phyloP scores from a whole-genome alignment of 2,329 filamentous ascomycete species.

The Fusarium globosum region DNA sequence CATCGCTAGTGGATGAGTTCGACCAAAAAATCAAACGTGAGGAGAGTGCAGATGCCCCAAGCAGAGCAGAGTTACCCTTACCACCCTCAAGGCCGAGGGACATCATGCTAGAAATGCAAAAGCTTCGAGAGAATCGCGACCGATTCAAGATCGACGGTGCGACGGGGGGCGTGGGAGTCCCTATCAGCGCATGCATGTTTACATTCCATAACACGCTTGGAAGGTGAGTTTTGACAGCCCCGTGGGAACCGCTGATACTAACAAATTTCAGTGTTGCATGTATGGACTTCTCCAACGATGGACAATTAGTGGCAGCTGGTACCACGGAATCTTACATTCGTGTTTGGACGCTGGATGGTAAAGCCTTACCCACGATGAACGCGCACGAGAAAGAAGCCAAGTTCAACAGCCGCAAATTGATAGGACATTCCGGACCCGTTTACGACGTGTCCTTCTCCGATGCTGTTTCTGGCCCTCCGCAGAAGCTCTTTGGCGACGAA shows the following conservation, averaged over 20 bases:
- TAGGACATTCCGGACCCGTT: conserved; percentile 90
- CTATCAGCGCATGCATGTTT: conserved; percentile 94
- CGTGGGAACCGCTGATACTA: conserved; percentile 7
- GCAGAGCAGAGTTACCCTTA: conserved; percentile 81
- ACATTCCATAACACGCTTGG: conserved; percentile 98
- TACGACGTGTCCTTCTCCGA: conserved; percentile 90
- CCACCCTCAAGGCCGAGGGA: conserved; percentile 90
- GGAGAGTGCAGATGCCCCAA: conserved; percentile 85
- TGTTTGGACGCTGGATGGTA: conserved; percentile 91
- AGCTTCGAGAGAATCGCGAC: conserved; percentile 91
- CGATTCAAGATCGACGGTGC: conserved; percentile 88
- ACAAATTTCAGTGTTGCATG: conserved; percentile 76
- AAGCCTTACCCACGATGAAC: conserved; percentile 76
- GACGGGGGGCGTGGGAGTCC: conserved; percentile 84
- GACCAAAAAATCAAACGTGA: conserved; percentile 90
- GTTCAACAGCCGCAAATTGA: conserved; percentile 75
- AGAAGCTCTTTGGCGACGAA: conserved; percentile 62
- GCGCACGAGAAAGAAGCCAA: conserved; percentile 67
- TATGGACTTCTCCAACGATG: conserved; percentile 94
- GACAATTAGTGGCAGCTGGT: conserved; percentile 85
- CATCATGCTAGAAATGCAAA: conserved; percentile 93
- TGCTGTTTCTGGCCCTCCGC: conserved; percentile 67
- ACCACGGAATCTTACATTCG: conserved; percentile 96
- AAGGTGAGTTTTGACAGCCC: conserved; percentile 65
- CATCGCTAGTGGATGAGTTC: conserved; percentile 86